phyloP scores from a whole-genome alignment of 2,329 filamentous ascomycete genomes.

The Atkinsonella hypoxylon region DNA sequence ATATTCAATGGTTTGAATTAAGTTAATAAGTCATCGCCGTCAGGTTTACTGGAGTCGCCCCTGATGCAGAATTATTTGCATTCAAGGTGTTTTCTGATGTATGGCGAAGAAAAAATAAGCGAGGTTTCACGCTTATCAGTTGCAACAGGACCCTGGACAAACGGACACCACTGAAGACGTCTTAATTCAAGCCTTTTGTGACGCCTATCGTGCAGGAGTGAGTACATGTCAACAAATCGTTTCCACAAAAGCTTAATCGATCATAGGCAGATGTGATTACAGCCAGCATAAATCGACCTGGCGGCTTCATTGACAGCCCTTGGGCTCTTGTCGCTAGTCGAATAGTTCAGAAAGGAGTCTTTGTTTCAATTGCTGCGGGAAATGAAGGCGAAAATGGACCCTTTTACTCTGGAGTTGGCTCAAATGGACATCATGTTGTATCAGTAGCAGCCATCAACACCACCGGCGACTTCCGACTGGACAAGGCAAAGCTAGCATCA shows the following conservation, averaged over 20 bases:
- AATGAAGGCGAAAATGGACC: slow-evolving; percentile 37
- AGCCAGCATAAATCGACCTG: slow-evolving; percentile 25
- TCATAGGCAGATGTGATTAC: slow-evolving; percentile 31
- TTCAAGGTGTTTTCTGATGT: slow-evolving; percentile 32
- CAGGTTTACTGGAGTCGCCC: slow-evolving; percentile 32
- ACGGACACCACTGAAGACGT: slow-evolving; percentile 19
- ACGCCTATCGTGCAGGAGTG: slow-evolving; percentile 24
- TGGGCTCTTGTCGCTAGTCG: slow-evolving; percentile 30
- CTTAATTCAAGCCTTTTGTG: slow-evolving; percentile 24
- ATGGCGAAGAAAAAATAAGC: background rate
- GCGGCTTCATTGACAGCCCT: slow-evolving; percentile 29
- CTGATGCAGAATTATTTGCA: slow-evolving; percentile 29
- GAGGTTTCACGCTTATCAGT: background rate
- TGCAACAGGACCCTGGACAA: background rate
- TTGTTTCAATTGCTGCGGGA: slow-evolving; percentile 38
- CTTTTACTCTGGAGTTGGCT: slow-evolving; percentile 28
- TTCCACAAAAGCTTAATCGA: background rate
- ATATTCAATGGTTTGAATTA: background rate
- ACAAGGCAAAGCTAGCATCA: slow-evolving; percentile 14
- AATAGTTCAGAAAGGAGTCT: slow-evolving; percentile 31
- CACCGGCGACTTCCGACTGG: slow-evolving; percentile 28
- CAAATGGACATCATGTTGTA: slow-evolving; percentile 21
- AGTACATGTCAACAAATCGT: background rate
- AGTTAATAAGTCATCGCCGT: background rate
- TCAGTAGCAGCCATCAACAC: slow-evolving; percentile 28